phyloP scores from a whole-genome alignment of 805 yeast species.

The Candida pseudofarinosa region DNA sequence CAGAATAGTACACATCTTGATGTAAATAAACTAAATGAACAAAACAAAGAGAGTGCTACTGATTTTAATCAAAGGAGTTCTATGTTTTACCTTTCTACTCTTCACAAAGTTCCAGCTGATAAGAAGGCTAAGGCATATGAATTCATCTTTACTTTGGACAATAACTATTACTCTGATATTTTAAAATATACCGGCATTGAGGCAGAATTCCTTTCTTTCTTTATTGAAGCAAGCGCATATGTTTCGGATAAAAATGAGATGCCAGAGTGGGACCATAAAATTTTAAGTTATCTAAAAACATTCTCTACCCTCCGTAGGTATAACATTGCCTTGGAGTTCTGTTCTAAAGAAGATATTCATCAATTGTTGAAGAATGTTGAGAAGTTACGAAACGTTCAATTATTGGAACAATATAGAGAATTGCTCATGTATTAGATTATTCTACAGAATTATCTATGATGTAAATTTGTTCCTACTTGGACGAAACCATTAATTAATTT shows the following conservation, averaged over 20 bases:
- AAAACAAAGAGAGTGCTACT: background rate
- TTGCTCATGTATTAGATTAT: background rate
- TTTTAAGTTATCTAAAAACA: slow-evolving; percentile 17
- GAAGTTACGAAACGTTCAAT: background rate
- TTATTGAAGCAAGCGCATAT: slow-evolving; percentile 37
- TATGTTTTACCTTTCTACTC: slow-evolving; percentile 20
- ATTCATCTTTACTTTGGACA: slow-evolving; percentile 30
- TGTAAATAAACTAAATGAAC: background rate
- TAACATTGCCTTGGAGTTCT: slow-evolving; percentile 30
- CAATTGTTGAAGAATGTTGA: slow-evolving; percentile 2
- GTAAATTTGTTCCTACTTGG: background rate
- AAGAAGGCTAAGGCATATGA: slow-evolving; percentile 28
- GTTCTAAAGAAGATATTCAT: slow-evolving; percentile 16
- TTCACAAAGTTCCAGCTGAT: slow-evolving; percentile 23
- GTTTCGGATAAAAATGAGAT: slow-evolving; percentile 9
- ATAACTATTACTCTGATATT: slow-evolving; percentile 19
- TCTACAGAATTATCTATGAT: background rate
- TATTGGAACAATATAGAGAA: background rate
- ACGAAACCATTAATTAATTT: background rate
- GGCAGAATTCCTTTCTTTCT: slow-evolving; percentile 43
- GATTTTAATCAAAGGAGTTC: slow-evolving; percentile 18
- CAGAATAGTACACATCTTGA: background rate
- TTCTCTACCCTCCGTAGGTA: slow-evolving; percentile 35
- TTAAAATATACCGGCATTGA: slow-evolving; percentile 48
- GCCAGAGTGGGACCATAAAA: slow-evolving; percentile 12